Evolutionary conservation across 2,329 filamentous ascomycete genomes (phyloP), one percentile per base, ranked within the genome.

Genomic region (Aureobasidium sp.): DNA sequence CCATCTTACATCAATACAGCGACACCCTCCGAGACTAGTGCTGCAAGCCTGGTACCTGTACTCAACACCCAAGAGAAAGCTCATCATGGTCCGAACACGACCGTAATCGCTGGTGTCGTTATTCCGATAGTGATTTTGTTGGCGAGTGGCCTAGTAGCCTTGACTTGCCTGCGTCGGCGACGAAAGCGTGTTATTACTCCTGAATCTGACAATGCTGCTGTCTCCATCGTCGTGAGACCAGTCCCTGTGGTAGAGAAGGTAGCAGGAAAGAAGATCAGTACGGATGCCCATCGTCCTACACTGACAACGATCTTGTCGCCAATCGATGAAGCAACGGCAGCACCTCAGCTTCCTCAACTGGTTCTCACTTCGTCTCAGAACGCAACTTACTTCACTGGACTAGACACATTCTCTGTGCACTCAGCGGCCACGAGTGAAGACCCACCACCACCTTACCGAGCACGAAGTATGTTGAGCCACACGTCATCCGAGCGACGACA

Each of bases 341-440:
- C 34, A 3, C 46, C 56, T 13, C 48, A 62, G 20, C 41, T n/a
- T 20, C 59, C 47, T 24, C 48, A 41, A 10, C 47, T 56, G 3
- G 10, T 62, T 20, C 34, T 63, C 34, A 57, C 34, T 10, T 57
- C 61, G 17, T 46, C 53, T 34, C 51, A 53, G 15, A 63, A 63
- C 34, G 34, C 52, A 20, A 60, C 62, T 32, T 63, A 63, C 48
- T 63, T 63, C 29, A 60, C 62, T 39, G 62, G 62, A 3, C 39
- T 63, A n/a, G 62, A 63, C 34, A 63, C 61, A 3, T 56, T 59
- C 12, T 57, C 51, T 1, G 26, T 59, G 37, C 44, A 50, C 24
- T 63, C 61, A 5, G 61, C 46, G 1, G 59, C 41, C 13, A 53
- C 60, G 8, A 44, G 24, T 8, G 62, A 63, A 26, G 62, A 63